These are phyloP conservation scores for Populus hybrid DNA, from an alignment of 441 rosid genomes.

Conservation along the genomic window DNA sequence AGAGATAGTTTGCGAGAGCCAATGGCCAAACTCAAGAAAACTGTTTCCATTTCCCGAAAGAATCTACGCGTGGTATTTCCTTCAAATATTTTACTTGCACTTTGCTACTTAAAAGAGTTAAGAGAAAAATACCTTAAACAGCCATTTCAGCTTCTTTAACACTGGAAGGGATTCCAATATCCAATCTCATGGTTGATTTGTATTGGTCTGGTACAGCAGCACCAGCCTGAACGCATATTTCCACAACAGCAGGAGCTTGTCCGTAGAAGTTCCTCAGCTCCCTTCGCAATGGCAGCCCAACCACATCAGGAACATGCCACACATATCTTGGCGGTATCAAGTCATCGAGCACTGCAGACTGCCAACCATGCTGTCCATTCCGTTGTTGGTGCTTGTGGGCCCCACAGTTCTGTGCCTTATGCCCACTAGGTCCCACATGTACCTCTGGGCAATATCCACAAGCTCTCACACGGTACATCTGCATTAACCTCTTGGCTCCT, in stretches of 20 bases:
- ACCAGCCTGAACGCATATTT: slow-evolving; percentile 82
- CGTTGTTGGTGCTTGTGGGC: slow-evolving; percentile 94
- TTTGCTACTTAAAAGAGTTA: not conserved
- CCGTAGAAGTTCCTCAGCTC: slow-evolving; percentile 79
- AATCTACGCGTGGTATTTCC: not conserved
- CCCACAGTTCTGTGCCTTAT: slow-evolving; percentile 93
- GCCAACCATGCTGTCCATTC: slow-evolving; percentile 98
- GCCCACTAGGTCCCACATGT: slow-evolving; percentile 82
- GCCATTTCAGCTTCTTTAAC: slow-evolving; percentile 89
- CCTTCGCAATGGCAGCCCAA: slow-evolving; percentile 54
- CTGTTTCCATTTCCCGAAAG: not conserved
- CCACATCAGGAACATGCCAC: slow-evolving; percentile 84
- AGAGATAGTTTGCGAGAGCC: not conserved
- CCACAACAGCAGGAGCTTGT: slow-evolving; percentile 87
- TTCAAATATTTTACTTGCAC: not conserved
- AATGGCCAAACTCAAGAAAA: not conserved
- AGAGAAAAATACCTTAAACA: slow-evolving; percentile 41
- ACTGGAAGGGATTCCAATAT: slow-evolving; percentile 71
- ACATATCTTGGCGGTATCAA: slow-evolving; percentile 89
- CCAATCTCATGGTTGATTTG: slow-evolving; percentile 86
- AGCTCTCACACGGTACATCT: slow-evolving; percentile 74
- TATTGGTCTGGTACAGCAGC: slow-evolving; percentile 66
- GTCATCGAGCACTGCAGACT: slow-evolving; percentile 77
- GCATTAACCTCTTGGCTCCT: slow-evolving; percentile 83
- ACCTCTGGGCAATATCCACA: slow-evolving; percentile 96